Percentiles rank a stretch among this genome's conserved stretches.
Conservation (phyloP, 345 rosid genomes). For the Corymbia maculata region DNA sequence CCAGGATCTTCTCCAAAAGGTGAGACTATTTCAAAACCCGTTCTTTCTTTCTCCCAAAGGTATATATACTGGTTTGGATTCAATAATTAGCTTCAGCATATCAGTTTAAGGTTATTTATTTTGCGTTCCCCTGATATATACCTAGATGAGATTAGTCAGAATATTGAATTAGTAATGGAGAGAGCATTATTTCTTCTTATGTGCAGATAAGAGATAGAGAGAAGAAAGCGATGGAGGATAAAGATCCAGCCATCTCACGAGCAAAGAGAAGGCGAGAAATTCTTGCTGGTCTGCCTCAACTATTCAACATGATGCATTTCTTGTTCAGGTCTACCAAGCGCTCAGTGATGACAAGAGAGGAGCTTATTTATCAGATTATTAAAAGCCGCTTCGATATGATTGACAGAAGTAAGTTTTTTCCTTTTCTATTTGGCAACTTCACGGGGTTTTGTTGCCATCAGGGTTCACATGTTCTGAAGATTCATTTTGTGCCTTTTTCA, state of each 20-base stretch:
- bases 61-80: neutral
- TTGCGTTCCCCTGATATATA: neutral
- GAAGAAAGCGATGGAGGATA: neutral
- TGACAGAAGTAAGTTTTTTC: slow-evolving; percentile 57
- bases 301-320: slow-evolving; percentile 3
- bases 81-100: neutral
- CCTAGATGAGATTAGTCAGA: neutral
- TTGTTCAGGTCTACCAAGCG: neutral
- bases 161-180: neutral
- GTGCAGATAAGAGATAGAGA: neutral
- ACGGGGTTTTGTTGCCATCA: neutral
- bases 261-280: slow-evolving; percentile 1
- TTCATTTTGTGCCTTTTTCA: neutral
- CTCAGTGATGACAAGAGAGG: neutral
- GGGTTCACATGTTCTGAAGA: neutral
- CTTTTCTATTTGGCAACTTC: neutral
- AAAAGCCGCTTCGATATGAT: slow-evolving; percentile 25
- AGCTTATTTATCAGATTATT: slow-evolving; percentile 2
- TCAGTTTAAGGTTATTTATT: neutral
- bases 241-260: neutral
- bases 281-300: neutral
- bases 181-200: neutral
- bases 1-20: neutral
- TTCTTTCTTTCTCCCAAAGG: neutral
- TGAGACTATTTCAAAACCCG: neutral